Evolutionary conservation across 805 yeast genomes (phyloP).

Genomic region (Torulaspora maleeae): DNA sequence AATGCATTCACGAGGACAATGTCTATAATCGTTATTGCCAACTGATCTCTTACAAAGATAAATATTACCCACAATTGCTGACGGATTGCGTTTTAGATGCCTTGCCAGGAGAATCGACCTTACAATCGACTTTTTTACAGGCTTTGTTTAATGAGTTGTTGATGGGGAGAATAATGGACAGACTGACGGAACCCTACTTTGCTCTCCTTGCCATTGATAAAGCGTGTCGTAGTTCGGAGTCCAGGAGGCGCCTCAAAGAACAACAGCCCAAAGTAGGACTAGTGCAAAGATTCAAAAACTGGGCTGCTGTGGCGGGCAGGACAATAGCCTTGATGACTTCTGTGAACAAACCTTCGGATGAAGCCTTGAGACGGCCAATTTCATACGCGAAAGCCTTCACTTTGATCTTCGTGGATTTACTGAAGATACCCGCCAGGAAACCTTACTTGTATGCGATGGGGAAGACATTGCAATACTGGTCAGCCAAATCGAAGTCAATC

Average conservation of each 20-base stretch:
- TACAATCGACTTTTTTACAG: slow-evolving; percentile 26
- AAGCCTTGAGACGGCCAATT: slow-evolving; percentile 5
- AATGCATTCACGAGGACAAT: not conserved
- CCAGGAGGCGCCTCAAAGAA: not conserved
- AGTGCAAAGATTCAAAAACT: not conserved
- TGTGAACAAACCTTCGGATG: not conserved
- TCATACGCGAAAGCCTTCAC: slow-evolving; percentile 20
- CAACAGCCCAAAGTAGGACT: not conserved
- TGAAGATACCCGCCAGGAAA: slow-evolving; percentile 22
- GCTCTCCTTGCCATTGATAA: slow-evolving; percentile 20
- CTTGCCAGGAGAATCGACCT: slow-evolving; percentile 15
- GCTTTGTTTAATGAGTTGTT: slow-evolving; percentile 24
- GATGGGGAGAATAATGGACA: slow-evolving; percentile 25
- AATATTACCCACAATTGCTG: slow-evolving; percentile 20
- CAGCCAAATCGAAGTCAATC: slow-evolving; percentile 11
- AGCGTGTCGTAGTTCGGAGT: slow-evolving; percentile 7
- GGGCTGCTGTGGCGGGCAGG: not conserved
- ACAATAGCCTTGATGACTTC: slow-evolving; percentile 5
- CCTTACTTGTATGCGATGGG: slow-evolving; percentile 34
- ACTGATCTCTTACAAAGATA: slow-evolving; percentile 12
- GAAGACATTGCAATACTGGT: slow-evolving; percentile 21
- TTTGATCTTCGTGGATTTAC: slow-evolving; percentile 17
- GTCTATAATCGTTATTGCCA: slow-evolving; percentile 12
- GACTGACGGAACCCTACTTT: slow-evolving; percentile 28
- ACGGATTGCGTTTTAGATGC: slow-evolving; percentile 11